These are phyloP conservation scores for Geoglossum cookeanum DNA, from an alignment of 2,329 filamentous ascomycete genomes.

Conservation along the genomic window DNA sequence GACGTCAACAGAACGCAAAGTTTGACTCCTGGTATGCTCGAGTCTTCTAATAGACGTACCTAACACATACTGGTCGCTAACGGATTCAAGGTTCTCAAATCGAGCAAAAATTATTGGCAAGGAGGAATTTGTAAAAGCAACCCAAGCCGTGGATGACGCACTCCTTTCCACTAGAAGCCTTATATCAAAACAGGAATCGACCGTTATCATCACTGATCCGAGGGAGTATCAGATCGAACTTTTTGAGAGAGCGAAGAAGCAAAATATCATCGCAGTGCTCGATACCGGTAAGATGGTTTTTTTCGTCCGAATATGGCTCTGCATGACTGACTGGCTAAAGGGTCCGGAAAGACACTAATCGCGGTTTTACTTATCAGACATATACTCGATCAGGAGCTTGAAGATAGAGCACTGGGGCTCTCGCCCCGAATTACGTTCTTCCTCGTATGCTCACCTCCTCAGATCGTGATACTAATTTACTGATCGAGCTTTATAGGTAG, in stretches of 20 bases:
- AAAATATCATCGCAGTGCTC: conserved; percentile 82
- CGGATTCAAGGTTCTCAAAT: conserved; percentile 24
- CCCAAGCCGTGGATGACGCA: conserved; percentile 24
- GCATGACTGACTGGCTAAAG: conserved; percentile 23
- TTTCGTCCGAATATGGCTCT: background rate
- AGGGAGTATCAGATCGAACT: conserved; percentile 85
- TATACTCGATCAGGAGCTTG: conserved; percentile 57
- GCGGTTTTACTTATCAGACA: conserved; percentile 68
- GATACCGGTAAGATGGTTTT: conserved; percentile 47
- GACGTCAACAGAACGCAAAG: conserved; percentile 29
- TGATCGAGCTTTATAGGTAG: conserved; percentile 32
- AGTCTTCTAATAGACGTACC: background rate
- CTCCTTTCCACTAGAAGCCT: conserved; percentile 33
- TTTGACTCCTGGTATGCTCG: conserved; percentile 21
- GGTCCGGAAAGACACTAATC: conserved; percentile 92
- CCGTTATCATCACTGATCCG: conserved; percentile 51
- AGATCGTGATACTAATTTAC: background rate
- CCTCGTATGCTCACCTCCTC: conserved; percentile 33
- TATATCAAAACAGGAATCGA: conserved; percentile 31
- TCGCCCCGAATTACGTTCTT: conserved; percentile 61
- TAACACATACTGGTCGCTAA: background rate
- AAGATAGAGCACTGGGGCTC: conserved; percentile 42
- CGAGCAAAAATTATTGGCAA: conserved; percentile 24
- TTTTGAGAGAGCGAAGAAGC: conserved; percentile 66
- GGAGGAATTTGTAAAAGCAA: conserved; percentile 20